Evolutionary conservation across 371 early-diverging fungal species (phyloP).

Genomic region (Batkoa obscura): DNA sequence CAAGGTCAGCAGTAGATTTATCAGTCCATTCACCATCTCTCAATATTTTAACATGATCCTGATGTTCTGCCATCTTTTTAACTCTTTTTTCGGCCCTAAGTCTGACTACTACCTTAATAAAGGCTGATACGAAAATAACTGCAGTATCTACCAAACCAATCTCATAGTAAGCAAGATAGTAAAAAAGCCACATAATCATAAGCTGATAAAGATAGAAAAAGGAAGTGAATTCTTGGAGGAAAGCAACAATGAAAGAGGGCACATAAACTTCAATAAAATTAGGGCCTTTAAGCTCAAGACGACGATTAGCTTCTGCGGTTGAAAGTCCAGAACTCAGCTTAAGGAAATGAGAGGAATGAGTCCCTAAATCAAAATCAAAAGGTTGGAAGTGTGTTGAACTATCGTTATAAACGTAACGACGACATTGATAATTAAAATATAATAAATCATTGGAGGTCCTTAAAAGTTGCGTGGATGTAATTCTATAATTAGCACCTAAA

Average conservation of each 20-base stretch:
- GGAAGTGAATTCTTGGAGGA: constrained; percentile 40
- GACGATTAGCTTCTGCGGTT: constrained; percentile 26
- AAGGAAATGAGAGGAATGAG: constrained; percentile 21
- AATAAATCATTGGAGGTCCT: constrained; percentile 20
- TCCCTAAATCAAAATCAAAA: constrained; percentile 30
- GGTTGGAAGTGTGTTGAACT: constrained; percentile 22
- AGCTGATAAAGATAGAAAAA: constrained; percentile 67
- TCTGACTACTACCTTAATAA: constrained; percentile 45
- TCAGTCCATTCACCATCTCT: constrained; percentile 32
- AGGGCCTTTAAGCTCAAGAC: constrained; percentile 41
- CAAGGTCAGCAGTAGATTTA: constrained; percentile 31
- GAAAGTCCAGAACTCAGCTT: constrained; percentile 25
- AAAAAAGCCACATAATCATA: constrained; percentile 50
- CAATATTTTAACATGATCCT: constrained; percentile 27
- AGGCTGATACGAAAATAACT: constrained; percentile 45
- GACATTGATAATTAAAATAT: constrained; percentile 54
- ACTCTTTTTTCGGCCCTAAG: constrained; percentile 39
- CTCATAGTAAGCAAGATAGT: constrained; percentile 50
- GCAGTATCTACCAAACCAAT: constrained; percentile 52
- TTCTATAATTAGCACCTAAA: constrained; percentile 16
- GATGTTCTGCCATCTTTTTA: constrained; percentile 41
- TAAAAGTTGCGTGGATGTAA: constrained; percentile 18
- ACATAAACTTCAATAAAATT: constrained; percentile 48
- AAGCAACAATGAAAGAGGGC: constrained; percentile 24
- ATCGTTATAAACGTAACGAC: constrained; percentile 36